A percentile compares a stretch with the other conserved stretches of the same genome.
These are phyloP conservation scores for Alternaria solani DNA, from an alignment of 2,329 filamentous ascomycete genomes.

Conservation along the genomic window DNA sequence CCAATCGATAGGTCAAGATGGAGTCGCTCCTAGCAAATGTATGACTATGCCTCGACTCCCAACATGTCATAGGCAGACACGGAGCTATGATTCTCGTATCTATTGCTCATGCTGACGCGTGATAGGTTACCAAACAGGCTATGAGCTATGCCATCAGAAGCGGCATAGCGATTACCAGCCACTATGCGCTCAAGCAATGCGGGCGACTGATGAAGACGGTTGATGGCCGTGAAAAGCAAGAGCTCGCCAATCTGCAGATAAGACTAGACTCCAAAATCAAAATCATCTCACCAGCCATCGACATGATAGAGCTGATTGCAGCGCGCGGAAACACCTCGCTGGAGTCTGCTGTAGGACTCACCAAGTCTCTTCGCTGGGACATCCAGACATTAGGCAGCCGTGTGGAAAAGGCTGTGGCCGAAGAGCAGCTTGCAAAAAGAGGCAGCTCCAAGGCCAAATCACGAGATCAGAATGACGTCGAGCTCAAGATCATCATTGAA, in stretches of 20 bases:
- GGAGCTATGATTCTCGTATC: not conserved
- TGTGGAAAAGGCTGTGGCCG: slow-evolving; percentile 72
- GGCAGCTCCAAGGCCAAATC: slow-evolving; percentile 58
- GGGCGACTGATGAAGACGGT: slow-evolving; percentile 76
- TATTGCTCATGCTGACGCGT: slow-evolving; percentile 13
- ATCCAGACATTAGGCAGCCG: slow-evolving; percentile 81
- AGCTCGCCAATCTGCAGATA: slow-evolving; percentile 75
- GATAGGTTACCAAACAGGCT: slow-evolving; percentile 74
- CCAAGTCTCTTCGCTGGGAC: slow-evolving; percentile 81
- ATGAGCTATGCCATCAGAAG: slow-evolving; percentile 91
- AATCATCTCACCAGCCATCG: slow-evolving; percentile 89
- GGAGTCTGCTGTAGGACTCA: slow-evolving; percentile 83
- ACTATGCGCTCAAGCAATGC: slow-evolving; percentile 84
- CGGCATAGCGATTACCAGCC: slow-evolving; percentile 83
- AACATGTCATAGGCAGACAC: slow-evolving; percentile 5
- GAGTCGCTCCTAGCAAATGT: slow-evolving; percentile 72
- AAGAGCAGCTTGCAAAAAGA: slow-evolving; percentile 63
- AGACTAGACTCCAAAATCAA: slow-evolving; percentile 86
- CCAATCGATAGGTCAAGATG: slow-evolving; percentile 63
- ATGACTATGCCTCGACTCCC: slow-evolving; percentile 23
- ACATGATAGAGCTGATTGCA: slow-evolving; percentile 88
- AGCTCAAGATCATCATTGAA: slow-evolving; percentile 73
- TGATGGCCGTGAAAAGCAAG: slow-evolving; percentile 73
- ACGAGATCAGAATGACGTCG: slow-evolving; percentile 65
- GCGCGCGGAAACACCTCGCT: slow-evolving; percentile 80